Base-by-base conservation (phyloP, 2,329 filamentous ascomycete genomes). In the Ophiostoma triangulosporum region DNA sequence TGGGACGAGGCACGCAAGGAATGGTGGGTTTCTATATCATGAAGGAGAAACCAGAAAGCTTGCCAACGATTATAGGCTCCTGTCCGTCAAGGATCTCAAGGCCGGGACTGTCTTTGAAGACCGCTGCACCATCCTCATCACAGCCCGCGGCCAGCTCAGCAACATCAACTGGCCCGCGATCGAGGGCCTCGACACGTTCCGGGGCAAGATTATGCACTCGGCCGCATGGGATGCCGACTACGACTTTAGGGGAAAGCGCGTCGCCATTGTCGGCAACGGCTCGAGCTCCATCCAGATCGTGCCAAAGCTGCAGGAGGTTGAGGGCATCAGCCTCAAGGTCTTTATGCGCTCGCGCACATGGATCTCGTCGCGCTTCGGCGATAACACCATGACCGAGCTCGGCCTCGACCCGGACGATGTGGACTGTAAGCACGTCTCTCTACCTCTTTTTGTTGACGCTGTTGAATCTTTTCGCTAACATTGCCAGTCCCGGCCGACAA, bases 201-300 rank as follows among this genome's bases (percentile, higher is more conserved):
- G 66, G 45, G 71, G 71, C 2, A 69, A 71, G 57, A 54, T 70
- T 6, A 67, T 74, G 64, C 72, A 75, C 58, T 73, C 71, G 4
- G 72, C 68, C 2, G 58, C 62, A 5, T 75, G 73, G 73, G 71
- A 73, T 31, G 64, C 66, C 58, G 72, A 68, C 22, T 74, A 70
- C 57, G 70, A 75, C 59, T 73, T 74, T 50, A 65, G 59, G 40
- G 68, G 70, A 56, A 77, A 77, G 62, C 65, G 64, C 52, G 64
- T 78, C 15, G 74, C 70, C 7, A 63, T 78, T 4, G 71, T 78
- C 46, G 75, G 75, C n/a, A 73, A 72, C 53, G 75, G 75, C 12
- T 73, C 72, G 20, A 75, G 72, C 57, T 69, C 68, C 1, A 76
- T 77, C 56, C 75, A 78, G 56, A 77, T 78, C 52, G 66, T 77